These are phyloP conservation scores for Solanum clarkiae DNA, from an alignment of 257 asterid genomes.

Conservation along the genomic window DNA sequence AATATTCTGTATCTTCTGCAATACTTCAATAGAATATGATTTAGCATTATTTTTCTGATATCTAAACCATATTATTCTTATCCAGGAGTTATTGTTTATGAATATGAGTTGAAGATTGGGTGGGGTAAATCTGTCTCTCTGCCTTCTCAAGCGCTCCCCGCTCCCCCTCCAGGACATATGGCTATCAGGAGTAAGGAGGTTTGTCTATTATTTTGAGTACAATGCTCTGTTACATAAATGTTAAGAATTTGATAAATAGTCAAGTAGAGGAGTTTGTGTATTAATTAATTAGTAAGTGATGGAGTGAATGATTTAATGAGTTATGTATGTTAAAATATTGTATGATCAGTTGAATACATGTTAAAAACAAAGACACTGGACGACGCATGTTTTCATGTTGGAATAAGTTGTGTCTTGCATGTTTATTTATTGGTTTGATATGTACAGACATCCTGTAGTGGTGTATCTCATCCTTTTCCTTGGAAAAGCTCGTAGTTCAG, in stretches of 20 bases:
- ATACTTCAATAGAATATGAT: neutral
- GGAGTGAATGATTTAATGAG: neutral
- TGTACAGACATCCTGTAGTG: neutral
- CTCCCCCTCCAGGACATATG: slow-evolving; percentile 99
- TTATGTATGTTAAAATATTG: neutral
- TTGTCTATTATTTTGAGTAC: neutral
- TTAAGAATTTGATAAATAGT: neutral
- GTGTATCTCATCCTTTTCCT: neutral
- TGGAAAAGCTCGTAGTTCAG: neutral
- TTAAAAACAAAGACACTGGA: neutral
- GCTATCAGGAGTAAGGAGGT: slow-evolving; percentile 96
- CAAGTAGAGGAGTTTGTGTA: neutral
- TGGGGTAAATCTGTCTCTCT: slow-evolving; percentile 98
- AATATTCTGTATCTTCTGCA: neutral
- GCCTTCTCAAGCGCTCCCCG: slow-evolving; percentile 98
- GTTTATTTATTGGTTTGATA: neutral
- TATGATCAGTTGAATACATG: neutral
- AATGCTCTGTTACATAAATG: neutral
- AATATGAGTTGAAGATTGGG: slow-evolving; percentile 88
- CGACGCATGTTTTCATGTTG: neutral
- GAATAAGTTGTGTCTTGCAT: neutral
- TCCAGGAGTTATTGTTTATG: slow-evolving; percentile 89
- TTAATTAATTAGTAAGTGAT: neutral
- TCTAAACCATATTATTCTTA: slow-evolving; percentile 1
- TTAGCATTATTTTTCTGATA: neutral